Evolutionary conservation across 768 basidiomycete species (phyloP).

Genomic region (Cantharellus anzutake): DNA sequence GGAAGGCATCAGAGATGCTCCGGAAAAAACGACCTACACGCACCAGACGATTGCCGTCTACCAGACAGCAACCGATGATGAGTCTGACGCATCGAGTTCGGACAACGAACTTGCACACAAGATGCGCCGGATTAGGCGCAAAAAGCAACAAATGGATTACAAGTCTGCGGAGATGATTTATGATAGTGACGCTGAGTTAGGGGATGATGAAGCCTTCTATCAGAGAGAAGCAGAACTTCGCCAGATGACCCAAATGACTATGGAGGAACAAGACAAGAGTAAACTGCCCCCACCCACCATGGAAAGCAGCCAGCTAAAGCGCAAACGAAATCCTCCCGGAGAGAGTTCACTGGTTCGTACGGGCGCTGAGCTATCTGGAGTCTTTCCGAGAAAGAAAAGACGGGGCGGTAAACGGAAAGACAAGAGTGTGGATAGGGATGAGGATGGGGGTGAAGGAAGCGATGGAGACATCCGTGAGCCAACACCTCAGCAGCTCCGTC

Average conservation of each 20-base stretch:
- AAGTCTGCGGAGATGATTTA: conserved; percentile 84
- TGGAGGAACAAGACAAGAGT: no score
- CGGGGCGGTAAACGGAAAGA: no score
- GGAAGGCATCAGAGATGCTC: conserved; percentile 53
- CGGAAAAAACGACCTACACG: conserved; percentile 37
- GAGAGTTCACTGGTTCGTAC: no score
- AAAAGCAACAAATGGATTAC: conserved; percentile 53
- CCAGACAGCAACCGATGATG: conserved; percentile 16
- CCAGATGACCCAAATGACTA: neutral
- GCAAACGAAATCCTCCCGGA: no score
- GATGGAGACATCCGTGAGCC: no score
- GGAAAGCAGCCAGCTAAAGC: no score
- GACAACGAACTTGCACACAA: conserved; percentile 15
- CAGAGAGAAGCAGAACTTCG: conserved; percentile 41
- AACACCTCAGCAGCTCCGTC: no score
- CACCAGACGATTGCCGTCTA: conserved; percentile 25
- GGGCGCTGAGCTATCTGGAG: no score
- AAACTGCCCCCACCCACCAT: no score
- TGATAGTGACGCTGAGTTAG: conserved; percentile 74
- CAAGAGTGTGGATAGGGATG: no score
- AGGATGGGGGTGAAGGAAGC: no score
- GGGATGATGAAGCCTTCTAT: conserved; percentile 54
- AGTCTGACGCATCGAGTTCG: conserved; percentile 25
- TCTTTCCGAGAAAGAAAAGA: no score
- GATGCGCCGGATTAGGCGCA: conserved; percentile 21